Evolutionary conservation across 2,329 filamentous ascomycete species (phyloP), one percentile per base, ranked within the genome.

Genomic region (Fusarium nanum): DNA sequence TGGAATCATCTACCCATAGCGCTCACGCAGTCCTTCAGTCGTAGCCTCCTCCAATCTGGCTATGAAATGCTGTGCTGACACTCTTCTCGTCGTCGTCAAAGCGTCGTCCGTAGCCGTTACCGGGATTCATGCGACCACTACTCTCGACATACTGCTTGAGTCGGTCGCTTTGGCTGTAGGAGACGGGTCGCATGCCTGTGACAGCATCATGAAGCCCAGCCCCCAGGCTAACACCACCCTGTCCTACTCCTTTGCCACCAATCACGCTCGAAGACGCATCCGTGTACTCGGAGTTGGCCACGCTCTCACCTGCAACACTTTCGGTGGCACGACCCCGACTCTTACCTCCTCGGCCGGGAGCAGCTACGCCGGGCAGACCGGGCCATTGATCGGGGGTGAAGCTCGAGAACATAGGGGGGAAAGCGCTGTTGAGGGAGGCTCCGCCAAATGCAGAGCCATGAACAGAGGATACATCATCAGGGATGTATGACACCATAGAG

Each of bases 1-100:
- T 68, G 64, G 60, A 68, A 74, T 76, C 75, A 72, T 70, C 71
- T 74, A 72, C 67, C 75, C 69, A 64, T 75, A 65, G 64, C 65
- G 60, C 68, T 75, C 69, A 65, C 58, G 40, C 60, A 28, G 56
- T 73, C 68, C 55, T 77, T 86, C 84, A 86, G 76, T 87, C 85
- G 71, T 86, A 87, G 64, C 85, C 84, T 22, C 86, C 84, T 68
- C 93, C 94, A 73, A 98, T 90, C 81, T 98, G 96, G 83, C 94
- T 98, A 67, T 95, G 94, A 83, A 98, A 99, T 50, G 94, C 94
- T 55, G 96, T 98, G 77, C 93, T 97, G 76, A 98, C 89, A 81
- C 95, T 98, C 82, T 96, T 93, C 76, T 96, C 93, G 78, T 98
- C 96, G 73, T 99, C 96, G 73, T 99, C 96, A 67, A 91, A 89